phyloP scores from a whole-genome alignment of 768 basidiomycete species.

The Amanita fuliginea region DNA sequence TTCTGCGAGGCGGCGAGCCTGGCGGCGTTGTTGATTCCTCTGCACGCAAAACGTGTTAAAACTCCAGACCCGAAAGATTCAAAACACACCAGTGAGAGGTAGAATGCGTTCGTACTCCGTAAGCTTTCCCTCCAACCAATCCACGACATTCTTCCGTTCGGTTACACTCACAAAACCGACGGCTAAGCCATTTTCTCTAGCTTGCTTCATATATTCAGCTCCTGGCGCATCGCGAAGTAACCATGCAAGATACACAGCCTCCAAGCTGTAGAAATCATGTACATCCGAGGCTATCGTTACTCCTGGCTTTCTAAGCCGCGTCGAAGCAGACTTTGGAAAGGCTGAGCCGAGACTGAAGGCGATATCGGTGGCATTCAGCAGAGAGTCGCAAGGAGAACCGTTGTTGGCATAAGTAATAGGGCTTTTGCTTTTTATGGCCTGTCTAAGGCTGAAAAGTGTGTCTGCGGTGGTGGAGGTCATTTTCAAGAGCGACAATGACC shows the following conservation, averaged over 20 bases:
- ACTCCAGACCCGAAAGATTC: background rate
- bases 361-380: conserved; percentile 54
- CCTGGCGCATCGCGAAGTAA: conserved; percentile 57
- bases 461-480: conserved; percentile 29
- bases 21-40: conserved; percentile 50
- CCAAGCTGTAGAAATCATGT: conserved; percentile 66
- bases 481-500: background rate
- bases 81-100: conserved; percentile 29
- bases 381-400: conserved; percentile 30
- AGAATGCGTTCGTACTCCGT: conserved; percentile 40
- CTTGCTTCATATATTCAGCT: conserved; percentile 85
- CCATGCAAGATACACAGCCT: conserved; percentile 83
- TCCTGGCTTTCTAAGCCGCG: conserved; percentile 66
- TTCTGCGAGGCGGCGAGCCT: conserved; percentile 22
- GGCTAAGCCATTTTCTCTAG: conserved; percentile 60
- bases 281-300: conserved; percentile 30
- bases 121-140: conserved; percentile 66
- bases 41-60: conserved; percentile 6
- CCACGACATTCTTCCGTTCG: conserved; percentile 76
- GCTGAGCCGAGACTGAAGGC: conserved; percentile 38
- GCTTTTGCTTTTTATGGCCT: conserved; percentile 46
- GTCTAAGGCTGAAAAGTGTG: conserved; percentile 44
- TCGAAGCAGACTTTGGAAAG: conserved; percentile 65
- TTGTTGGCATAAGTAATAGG: conserved; percentile 37
- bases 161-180: conserved; percentile 78